phyloP scores from a whole-genome alignment of 768 basidiomycete genomes.

The Psilocybe azurescens region DNA sequence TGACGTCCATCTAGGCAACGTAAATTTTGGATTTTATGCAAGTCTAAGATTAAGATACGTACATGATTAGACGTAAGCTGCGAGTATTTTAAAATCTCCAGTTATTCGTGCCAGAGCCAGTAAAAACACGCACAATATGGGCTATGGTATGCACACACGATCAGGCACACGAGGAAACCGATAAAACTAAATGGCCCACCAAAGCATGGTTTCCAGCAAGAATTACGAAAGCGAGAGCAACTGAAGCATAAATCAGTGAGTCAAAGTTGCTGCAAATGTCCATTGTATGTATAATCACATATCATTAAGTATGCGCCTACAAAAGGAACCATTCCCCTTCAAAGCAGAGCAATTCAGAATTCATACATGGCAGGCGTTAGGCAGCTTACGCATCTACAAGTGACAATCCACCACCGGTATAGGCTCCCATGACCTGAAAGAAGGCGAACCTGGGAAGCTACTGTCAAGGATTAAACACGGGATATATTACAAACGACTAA shows the following conservation, averaged over 20 bases:
- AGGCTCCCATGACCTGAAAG: slow-evolving; percentile 53
- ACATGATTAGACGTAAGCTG: slow-evolving; percentile 72
- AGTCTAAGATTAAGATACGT: slow-evolving; percentile 21
- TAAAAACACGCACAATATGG: slow-evolving; percentile 56
- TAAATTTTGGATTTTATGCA: not conserved
- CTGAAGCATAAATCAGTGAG: slow-evolving; percentile 26
- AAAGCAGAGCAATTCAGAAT: not conserved
- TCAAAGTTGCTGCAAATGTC: no score
- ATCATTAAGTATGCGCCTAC: slow-evolving; percentile 69
- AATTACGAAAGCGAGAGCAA: slow-evolving; percentile 64
- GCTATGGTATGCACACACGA: slow-evolving; percentile 34
- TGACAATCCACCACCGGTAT: slow-evolving; percentile 74
- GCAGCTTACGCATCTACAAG: slow-evolving; percentile 57
- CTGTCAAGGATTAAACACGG: not conserved
- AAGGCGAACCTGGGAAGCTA: slow-evolving; percentile 41
- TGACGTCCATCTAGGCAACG: slow-evolving; percentile 57
- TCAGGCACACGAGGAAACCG: no score
- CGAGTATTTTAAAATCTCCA: not conserved
- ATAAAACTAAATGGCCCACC: slow-evolving; percentile 42
- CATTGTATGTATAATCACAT: slow-evolving; percentile 11
- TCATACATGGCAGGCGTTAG: not conserved
- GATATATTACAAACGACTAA: slow-evolving; percentile 20
- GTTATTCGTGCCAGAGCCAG: not conserved
- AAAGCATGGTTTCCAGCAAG: slow-evolving; percentile 80
- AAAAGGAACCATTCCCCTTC: slow-evolving; percentile 73